A percentile compares a stretch with the other conserved stretches of the same genome.
phyloP scores from a whole-genome alignment of 176 grass and related monocot species.

The Melocanna baccifera region DNA sequence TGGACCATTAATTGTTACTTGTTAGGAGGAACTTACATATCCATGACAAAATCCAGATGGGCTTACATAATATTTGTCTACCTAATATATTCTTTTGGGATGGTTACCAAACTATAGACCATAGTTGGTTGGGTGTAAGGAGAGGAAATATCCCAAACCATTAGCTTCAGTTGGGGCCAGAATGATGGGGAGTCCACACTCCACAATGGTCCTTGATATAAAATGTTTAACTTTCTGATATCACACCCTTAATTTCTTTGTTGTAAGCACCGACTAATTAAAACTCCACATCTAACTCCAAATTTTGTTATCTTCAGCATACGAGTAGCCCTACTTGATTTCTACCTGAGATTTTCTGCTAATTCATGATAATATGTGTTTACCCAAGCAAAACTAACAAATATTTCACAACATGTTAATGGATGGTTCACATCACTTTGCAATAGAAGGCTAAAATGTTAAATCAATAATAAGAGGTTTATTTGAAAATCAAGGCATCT shows the following conservation, averaged over 20 bases:
- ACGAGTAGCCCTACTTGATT: background rate
- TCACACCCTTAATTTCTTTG: constrained; percentile 18
- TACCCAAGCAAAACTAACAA: background rate
- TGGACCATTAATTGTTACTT: constrained; percentile 51
- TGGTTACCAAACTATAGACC: constrained; percentile 63
- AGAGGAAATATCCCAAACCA: constrained; percentile 65
- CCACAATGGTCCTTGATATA: constrained; percentile 48
- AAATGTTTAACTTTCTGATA: constrained; percentile 38
- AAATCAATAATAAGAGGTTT: background rate
- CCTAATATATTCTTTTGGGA: constrained; percentile 66
- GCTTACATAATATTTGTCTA: constrained; percentile 39
- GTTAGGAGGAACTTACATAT: constrained; percentile 65
- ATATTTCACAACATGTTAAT: constrained; percentile 7
- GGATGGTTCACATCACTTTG: background rate
- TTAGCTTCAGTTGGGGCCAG: constrained; percentile 50
- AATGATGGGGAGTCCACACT: constrained; percentile 56
- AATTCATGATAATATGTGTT: background rate
- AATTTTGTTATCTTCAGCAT: background rate
- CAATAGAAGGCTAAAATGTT: background rate
- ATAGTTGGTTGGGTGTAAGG: constrained; percentile 57
- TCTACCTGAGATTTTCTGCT: background rate
- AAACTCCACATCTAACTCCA: constrained; percentile 34
- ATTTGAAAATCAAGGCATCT: background rate
- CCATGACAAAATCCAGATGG: constrained; percentile 46
- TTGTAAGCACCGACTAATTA: constrained; percentile 25